These are phyloP conservation scores for Omphalotus guepiniiformis DNA, from an alignment of 768 basidiomycete genomes.

Conservation along the genomic window DNA sequence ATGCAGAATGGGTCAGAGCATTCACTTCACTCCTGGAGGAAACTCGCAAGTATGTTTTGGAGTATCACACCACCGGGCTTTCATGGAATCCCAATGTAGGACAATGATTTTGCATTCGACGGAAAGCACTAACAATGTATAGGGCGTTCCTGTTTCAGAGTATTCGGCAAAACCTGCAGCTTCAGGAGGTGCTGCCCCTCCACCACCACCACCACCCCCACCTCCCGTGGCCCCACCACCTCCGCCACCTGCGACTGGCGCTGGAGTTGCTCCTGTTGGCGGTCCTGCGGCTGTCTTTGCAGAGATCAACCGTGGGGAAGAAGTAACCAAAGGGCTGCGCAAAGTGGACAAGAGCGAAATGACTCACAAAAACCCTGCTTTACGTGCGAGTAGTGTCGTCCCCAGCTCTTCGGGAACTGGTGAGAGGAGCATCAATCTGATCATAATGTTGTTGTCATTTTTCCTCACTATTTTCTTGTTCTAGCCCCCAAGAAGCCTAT, in stretches of 20 bases:
- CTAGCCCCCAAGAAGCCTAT: slow-evolving; percentile 57
- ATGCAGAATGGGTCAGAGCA: slow-evolving; percentile 82
- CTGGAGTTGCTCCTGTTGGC: slow-evolving; percentile 33
- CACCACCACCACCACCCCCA: slow-evolving; percentile 51
- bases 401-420: slow-evolving; percentile 32
- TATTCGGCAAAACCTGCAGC: slow-evolving; percentile 35
- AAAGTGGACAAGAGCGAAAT: slow-evolving; percentile 96
- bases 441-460: no score
- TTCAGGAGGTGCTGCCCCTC: slow-evolving; percentile 28
- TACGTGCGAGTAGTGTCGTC: slow-evolving; percentile 61
- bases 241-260: slow-evolving; percentile 37
- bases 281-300: slow-evolving; percentile 84
- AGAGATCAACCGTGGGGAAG: slow-evolving; percentile 83
- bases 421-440: slow-evolving; percentile 13
- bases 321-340: slow-evolving; percentile 84
- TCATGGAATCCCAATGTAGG: slow-evolving; percentile 82
- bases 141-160: slow-evolving; percentile 58
- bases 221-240: slow-evolving; percentile 48
- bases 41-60: slow-evolving; percentile 75
- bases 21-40: slow-evolving; percentile 72
- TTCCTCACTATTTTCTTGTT: background rate
- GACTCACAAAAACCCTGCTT: slow-evolving; percentile 96
- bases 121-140: background rate
- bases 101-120: slow-evolving; percentile 2
- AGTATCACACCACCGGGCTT: slow-evolving; percentile 83